Evolutionary conservation across 345 rosid genomes (phyloP), one percentile per base, ranked within the genome.

Genomic region (Chamaenerion angustifolium): DNA sequence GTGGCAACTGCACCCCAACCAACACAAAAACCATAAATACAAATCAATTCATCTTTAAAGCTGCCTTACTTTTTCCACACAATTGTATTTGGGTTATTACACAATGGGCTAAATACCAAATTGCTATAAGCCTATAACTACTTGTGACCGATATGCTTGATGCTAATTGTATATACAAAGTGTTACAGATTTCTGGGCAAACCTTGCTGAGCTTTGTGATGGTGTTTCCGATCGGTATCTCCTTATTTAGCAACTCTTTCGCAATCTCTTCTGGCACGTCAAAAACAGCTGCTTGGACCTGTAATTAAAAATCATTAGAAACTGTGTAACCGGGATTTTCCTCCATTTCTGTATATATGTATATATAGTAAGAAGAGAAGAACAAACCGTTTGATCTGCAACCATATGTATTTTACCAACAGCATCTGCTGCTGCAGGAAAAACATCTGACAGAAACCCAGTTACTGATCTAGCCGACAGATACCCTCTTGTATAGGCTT

Each of bases 281-380:
- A 64, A 86, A 90, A 58, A 90, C 88, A 16, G 98, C 95, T 57
- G 95, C 98, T 75, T 83, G 98, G 56, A 86, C 67, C 98, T 90
- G 80, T 63, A 19, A 62, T 54, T 7, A 31, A 31, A 31, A 4
- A 31, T 31, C 10, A 31, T 7, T 7, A 31, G 1, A 3, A 21
- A 31, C 37, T 31, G 37, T 31, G 5, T 31, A 31, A 31, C 25
- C 4, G 25, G 25, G 25, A 21, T 21, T 21, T 21, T 21, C n/a
- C n/a, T n/a, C 5, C 5, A 2, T 5, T 23, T 23, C 27, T 23
- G 27, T 5, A 23, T 23, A 23, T 23, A 23, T 23, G 4, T 14
- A 14, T 45, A 48, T 42, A 7, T 2, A 58, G n/a, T 18, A 61
- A 51, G 47, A 47, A 56, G 8, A 5, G 10, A 58, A 12, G 15